A percentile compares a stretch with the other conserved stretches of the same genome.
These are phyloP conservation scores for Chaetothyriales sp. DNA, from an alignment of 2,329 filamentous ascomycete species.

Conservation along the genomic window DNA sequence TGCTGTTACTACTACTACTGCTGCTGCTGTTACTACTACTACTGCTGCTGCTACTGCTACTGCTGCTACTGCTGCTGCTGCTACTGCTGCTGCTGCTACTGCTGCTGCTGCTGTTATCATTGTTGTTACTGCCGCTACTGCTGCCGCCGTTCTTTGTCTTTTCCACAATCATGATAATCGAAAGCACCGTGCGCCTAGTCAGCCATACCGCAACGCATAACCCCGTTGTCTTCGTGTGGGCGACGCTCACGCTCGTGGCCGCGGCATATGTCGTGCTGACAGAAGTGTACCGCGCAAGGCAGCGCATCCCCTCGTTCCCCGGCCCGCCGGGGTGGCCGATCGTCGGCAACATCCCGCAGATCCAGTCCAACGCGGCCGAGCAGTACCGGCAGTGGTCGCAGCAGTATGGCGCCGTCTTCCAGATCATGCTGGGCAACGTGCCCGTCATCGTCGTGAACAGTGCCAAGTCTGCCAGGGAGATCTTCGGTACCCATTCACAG, in stretches of 20 bases:
- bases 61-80: too few relatives aligned
- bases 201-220: not conserved
- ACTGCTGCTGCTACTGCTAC: too few relatives aligned
- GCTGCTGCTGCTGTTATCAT: too few relatives aligned
- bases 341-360: constrained; percentile 43
- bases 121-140: too few relatives aligned
- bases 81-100: too few relatives aligned
- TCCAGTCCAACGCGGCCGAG: constrained; percentile 42
- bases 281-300: constrained; percentile 34
- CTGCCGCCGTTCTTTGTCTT: not conserved
- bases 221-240: constrained; percentile 1
- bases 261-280: constrained; percentile 36
- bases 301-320: constrained; percentile 33
- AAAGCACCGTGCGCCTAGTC: constrained; percentile 3
- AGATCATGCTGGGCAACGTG: constrained; percentile 45
- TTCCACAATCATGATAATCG: constrained; percentile 9
- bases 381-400: constrained; percentile 44
- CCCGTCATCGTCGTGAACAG: constrained; percentile 45
- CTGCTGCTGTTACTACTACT: too few relatives aligned
- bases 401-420: constrained; percentile 39
- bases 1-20: too few relatives aligned
- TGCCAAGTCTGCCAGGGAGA: constrained; percentile 36
- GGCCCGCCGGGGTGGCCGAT: constrained; percentile 40
- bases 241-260: not conserved
- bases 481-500: constrained; percentile 42